Conservation (phyloP, 2,329 filamentous ascomycete species). For the Xylariaceae sp. region DNA sequence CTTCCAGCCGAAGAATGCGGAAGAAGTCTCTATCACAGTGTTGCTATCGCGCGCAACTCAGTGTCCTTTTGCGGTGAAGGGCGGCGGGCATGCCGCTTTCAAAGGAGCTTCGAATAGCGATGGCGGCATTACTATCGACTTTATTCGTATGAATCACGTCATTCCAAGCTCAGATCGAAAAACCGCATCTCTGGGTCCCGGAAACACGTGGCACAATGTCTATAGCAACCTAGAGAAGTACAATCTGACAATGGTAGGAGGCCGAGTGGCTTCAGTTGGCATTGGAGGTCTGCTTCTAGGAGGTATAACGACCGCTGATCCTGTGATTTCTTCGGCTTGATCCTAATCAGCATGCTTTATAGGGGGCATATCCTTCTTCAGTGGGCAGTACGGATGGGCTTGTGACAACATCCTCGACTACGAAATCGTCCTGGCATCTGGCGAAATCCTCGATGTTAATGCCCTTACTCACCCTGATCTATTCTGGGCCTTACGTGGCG, state of each 20-base stretch:
- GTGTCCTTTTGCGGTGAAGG: conserved; percentile 1
- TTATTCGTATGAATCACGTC: not conserved
- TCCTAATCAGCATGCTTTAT: too few relatives aligned
- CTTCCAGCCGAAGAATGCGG: not conserved
- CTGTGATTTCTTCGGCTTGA: too few relatives aligned
- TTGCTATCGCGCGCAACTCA: not conserved
- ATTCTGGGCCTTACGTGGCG: conserved; percentile 23
- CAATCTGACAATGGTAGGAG: not conserved
- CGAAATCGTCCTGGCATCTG: conserved; percentile 16
- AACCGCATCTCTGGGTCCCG: not conserved
- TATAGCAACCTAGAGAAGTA: not conserved
- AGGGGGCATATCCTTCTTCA: too few relatives aligned
- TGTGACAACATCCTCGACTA: conserved; percentile 21
- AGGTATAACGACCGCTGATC: too few relatives aligned
- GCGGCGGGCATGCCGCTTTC: conserved; percentile 3
- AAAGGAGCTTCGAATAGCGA: not conserved
- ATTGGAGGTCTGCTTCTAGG: not conserved
- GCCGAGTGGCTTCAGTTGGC: not conserved
- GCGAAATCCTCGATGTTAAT: conserved; percentile 18
- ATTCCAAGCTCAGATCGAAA: not conserved
- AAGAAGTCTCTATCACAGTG: not conserved
- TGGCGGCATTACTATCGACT: not conserved
- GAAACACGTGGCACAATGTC: not conserved
- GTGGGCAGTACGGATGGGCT: conserved; percentile 20
- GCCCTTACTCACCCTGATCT: conserved; percentile 27